Base-by-base conservation (phyloP, 2,329 filamentous ascomycete genomes). In the Talaromyces sp. region DNA sequence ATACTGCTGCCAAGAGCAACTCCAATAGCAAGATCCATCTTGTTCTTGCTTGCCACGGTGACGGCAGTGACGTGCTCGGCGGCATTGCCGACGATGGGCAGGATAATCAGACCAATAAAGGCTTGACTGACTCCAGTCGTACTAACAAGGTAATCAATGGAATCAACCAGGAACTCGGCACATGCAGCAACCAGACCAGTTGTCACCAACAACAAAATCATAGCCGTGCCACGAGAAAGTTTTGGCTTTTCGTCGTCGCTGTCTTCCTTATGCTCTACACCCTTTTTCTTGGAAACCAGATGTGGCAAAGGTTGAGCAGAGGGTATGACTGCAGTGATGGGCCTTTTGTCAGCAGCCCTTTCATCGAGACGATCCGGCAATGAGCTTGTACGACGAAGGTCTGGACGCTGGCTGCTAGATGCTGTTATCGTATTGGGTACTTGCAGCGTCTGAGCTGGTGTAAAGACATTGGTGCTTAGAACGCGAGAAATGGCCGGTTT, bases 51-150 rank as follows among this genome's bases (percentile, higher is more conserved):
- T 0, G 87, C 87, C 7, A 89, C 87, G 4, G 83, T 87, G 27
- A 90, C 82, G 5, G 87, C 86, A 6, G 88, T 90, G n/a, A 89
- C 85, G 72, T 90, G 87, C 74, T 90, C 87, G 1, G 87, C 87
- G 0, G 88, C 87, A 65, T 90, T 90, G 58, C 88, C 87, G 17
- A 90, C 86, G 61, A 90, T 88, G 11, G 88, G 88, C 2, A 90
- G 77, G 63, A 90, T 85, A 66, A 90, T 89, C 14, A 90, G 79
- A 64, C 88, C 88, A 60, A 90, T 87, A 62, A 90, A 90, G 11
- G 83, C 82, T 69, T 89, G 85, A 61, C 83, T 82, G 9, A 90
- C 64, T 59, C 70, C 73, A 0, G 79, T 79, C 53, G 80, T 82
- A 17, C 78, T 78, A 4, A 88, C 83, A 0, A 90, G 82, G 17